phyloP scores from a whole-genome alignment of 140 eudicot genomes.

The Anethum foeniculum region DNA sequence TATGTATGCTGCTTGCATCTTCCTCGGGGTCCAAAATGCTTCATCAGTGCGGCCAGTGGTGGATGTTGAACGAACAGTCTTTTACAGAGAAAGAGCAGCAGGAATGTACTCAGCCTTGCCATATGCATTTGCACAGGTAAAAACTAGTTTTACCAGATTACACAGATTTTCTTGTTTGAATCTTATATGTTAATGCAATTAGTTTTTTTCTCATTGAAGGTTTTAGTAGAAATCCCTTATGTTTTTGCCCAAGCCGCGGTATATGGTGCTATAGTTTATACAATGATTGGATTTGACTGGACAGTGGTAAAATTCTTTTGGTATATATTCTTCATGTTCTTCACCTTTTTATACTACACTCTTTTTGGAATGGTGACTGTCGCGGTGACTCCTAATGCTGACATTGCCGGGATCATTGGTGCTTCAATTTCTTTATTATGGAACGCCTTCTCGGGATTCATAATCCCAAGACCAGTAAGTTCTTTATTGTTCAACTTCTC shows the following conservation, averaged over 20 bases:
- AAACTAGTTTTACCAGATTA: background rate
- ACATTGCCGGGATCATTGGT: slow-evolving; percentile 44
- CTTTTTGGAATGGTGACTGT: slow-evolving; percentile 72
- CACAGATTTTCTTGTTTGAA: background rate
- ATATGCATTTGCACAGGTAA: slow-evolving; percentile 69
- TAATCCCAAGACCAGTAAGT: slow-evolving; percentile 67
- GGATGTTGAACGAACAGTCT: slow-evolving; percentile 66
- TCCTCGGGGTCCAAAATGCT: slow-evolving; percentile 54
- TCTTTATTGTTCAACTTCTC: background rate
- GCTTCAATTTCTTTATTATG: slow-evolving; percentile 40
- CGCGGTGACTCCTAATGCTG: slow-evolving; percentile 58
- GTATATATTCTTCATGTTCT: slow-evolving; percentile 52
- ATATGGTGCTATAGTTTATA: slow-evolving; percentile 47
- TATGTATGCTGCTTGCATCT: slow-evolving; percentile 59
- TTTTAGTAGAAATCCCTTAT: slow-evolving; percentile 58
- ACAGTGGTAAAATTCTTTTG: slow-evolving; percentile 42
- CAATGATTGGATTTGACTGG: slow-evolving; percentile 77
- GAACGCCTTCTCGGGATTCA: slow-evolving; percentile 63
- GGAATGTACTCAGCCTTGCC: slow-evolving; percentile 88
- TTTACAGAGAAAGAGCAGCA: slow-evolving; percentile 76
- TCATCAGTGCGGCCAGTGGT: slow-evolving; percentile 75
- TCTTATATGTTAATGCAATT: background rate
- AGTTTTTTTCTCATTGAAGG: slow-evolving; percentile 23
- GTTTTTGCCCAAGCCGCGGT: slow-evolving; percentile 31
- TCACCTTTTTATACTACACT: slow-evolving; percentile 53